Conservation (phyloP, 2,329 filamentous ascomycete genomes). For the Teratosphaeria pseudoeucalypti region DNA sequence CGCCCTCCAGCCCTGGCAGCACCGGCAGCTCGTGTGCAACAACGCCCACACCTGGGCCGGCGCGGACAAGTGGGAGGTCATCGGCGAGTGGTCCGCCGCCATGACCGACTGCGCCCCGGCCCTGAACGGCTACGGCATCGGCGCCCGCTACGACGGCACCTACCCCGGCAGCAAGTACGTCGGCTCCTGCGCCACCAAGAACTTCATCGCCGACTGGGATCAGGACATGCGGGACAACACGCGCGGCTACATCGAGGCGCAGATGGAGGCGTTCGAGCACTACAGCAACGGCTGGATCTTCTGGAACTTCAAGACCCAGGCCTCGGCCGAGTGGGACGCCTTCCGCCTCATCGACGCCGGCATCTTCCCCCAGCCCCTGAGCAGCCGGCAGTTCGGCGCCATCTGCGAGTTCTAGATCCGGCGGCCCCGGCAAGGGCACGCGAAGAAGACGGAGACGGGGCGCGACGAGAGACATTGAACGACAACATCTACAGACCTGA, state of each 20-base stretch:
- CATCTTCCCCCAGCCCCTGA: slow-evolving; percentile 39
- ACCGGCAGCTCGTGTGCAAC: slow-evolving; percentile 47
- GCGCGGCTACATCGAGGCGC: slow-evolving; percentile 44
- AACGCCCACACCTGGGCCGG: slow-evolving; percentile 39
- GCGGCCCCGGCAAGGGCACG: too few relatives aligned
- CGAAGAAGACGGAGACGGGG: too few relatives aligned
- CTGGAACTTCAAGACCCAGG: slow-evolving; percentile 50
- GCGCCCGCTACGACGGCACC: slow-evolving; percentile 51
- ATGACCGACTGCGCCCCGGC: slow-evolving; percentile 50
- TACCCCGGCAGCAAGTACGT: slow-evolving; percentile 38
- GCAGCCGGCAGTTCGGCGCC: slow-evolving; percentile 16
- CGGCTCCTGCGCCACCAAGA: slow-evolving; percentile 46
- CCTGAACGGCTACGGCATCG: slow-evolving; percentile 46
- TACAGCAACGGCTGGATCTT: slow-evolving; percentile 46
- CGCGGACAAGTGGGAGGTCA: slow-evolving; percentile 55
- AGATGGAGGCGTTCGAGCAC: slow-evolving; percentile 42
- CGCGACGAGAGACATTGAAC: too few relatives aligned
- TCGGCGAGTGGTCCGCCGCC: slow-evolving; percentile 60
- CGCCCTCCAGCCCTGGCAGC: slow-evolving; percentile 40
- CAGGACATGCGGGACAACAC: slow-evolving; percentile 36
- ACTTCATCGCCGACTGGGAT: slow-evolving; percentile 39
- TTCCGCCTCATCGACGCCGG: slow-evolving; percentile 40
- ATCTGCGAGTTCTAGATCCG: slow-evolving; percentile 18
- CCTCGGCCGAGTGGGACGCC: slow-evolving; percentile 42
- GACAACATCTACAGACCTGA: too few relatives aligned